phyloP scores from a whole-genome alignment of 352 stramenopile genomes.

The Phytophthora litchii region DNA sequence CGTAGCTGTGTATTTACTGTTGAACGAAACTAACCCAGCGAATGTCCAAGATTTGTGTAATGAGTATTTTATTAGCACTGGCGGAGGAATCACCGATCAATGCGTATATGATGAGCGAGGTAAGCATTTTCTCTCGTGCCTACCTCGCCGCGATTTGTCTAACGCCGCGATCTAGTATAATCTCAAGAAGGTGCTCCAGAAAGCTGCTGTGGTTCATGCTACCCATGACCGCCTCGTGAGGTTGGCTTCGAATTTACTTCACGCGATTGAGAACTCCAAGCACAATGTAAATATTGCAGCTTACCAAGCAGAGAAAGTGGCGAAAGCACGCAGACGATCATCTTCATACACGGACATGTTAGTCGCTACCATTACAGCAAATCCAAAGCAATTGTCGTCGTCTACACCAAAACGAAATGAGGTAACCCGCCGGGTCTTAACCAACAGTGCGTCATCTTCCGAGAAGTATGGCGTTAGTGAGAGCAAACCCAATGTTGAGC shows the following conservation, averaged over 20 bases:
- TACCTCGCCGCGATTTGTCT: background rate
- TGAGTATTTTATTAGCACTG: conserved; percentile 54
- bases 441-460: conserved; percentile 5
- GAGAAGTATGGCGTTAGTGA: conserved; percentile 1
- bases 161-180: conserved; percentile 13
- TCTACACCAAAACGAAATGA: conserved; percentile 1
- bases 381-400: conserved; percentile 10
- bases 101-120: conserved; percentile 67
- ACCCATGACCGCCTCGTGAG: conserved; percentile 51
- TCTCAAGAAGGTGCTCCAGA: conserved; percentile 44
- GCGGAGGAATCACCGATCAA: conserved; percentile 53
- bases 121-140: conserved; percentile 8
- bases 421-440: background rate
- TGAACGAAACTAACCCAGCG: background rate
- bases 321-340: conserved; percentile 39
- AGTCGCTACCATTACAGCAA: conserved; percentile 27
- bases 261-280: conserved; percentile 51
- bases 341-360: conserved; percentile 43
- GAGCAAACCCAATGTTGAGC: conserved; percentile 9
- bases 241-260: conserved; percentile 43
- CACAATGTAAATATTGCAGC: conserved; percentile 40
- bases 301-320: conserved; percentile 42
- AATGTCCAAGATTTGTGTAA: conserved; percentile 34
- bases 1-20: background rate
- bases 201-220: conserved; percentile 50